phyloP scores from a whole-genome alignment of 2,329 filamentous ascomycete species.

The Xylariaceae sp. region DNA sequence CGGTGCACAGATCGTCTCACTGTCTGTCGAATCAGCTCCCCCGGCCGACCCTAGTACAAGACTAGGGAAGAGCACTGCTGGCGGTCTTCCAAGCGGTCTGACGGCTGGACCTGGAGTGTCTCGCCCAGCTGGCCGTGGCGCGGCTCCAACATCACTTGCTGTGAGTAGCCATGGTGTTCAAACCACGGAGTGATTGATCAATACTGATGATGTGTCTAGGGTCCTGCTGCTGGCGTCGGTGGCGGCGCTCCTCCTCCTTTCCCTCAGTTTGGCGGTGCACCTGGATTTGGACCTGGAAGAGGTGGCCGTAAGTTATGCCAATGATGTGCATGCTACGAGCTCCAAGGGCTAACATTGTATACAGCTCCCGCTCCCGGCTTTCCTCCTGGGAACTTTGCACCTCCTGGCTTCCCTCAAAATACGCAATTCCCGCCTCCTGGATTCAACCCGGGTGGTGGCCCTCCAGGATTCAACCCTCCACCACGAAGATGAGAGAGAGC shows the following conservation, averaged over 20 bases:
- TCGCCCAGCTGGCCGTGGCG: constrained; percentile 83
- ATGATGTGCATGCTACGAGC: constrained; percentile 1
- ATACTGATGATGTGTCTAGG: constrained; percentile 38
- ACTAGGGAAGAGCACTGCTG: constrained; percentile 71
- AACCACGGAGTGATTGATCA: too few species aligned
- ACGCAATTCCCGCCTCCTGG: constrained; percentile 48
- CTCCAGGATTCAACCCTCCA: constrained; percentile 71
- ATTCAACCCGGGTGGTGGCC: constrained; percentile 49
- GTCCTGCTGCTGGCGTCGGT: constrained; percentile 84
- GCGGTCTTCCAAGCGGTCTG: constrained; percentile 66
- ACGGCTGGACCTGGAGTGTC: constrained; percentile 84
- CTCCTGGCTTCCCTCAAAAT: constrained; percentile 41
- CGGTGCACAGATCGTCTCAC: constrained; percentile 88
- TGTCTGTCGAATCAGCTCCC: constrained; percentile 92
- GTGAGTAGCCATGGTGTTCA: constrained; percentile 40
- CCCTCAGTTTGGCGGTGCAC: constrained; percentile 50
- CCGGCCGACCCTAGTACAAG: constrained; percentile 89
- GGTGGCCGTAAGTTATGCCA: constrained; percentile 49
- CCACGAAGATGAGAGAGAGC: constrained; percentile 50
- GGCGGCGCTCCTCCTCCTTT: constrained; percentile 58
- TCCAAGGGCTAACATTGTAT: constrained; percentile 16
- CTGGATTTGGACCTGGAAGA: constrained; percentile 47
- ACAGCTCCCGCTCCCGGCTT: constrained; percentile 27
- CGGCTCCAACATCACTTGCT: constrained; percentile 71
- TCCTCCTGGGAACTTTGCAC: constrained; percentile 41